Conservation (phyloP, 164 flowering plant species). For the Kalanchoe fedtschenkoi region DNA sequence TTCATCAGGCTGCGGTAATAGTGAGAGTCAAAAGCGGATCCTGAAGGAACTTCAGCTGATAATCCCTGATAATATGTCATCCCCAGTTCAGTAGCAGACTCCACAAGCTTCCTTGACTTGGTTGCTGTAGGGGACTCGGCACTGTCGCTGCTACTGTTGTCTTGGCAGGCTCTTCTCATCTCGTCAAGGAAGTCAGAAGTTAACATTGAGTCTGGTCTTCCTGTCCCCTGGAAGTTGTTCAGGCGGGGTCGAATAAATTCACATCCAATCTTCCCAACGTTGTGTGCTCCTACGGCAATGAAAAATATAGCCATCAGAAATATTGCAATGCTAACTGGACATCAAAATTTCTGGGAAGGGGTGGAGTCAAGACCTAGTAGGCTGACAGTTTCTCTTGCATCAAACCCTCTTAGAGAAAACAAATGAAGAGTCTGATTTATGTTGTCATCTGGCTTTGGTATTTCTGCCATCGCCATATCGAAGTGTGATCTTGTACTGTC, state of each 20-base stretch:
- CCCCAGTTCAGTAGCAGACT: constrained; percentile 7
- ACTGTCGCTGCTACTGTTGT: constrained; percentile 6
- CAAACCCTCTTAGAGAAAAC: constrained; percentile 28
- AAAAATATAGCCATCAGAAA: neutral
- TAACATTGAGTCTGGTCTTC: constrained; percentile 23
- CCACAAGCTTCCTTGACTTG: neutral
- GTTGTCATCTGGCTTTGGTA: constrained; percentile 30
- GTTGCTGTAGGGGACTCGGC: neutral
- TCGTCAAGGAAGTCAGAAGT: constrained; percentile 15
- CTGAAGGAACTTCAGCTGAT: constrained; percentile 11
- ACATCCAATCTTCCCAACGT: constrained; percentile 18
- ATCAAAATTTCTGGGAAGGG: neutral
- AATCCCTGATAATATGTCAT: constrained; percentile 12
- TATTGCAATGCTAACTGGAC: neutral
- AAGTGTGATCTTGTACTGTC: constrained; percentile 23
- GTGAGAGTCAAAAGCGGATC: constrained; percentile 24
- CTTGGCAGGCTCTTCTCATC: constrained; percentile 19
- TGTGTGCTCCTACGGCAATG: constrained; percentile 5
- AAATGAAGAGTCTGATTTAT: constrained; percentile 14
- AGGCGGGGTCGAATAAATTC: constrained; percentile 17
- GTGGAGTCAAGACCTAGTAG: constrained; percentile 24
- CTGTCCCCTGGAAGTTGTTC: constrained; percentile 17
- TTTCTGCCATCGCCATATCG: constrained; percentile 16
- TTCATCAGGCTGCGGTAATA: constrained; percentile 27
- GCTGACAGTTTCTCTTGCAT: constrained; percentile 33